A percentile compares a stretch with the other conserved stretches of the same genome.
Evolutionary conservation across 2,329 filamentous ascomycete genomes (phyloP).

Genomic region (Fusarium ambrosium): DNA sequence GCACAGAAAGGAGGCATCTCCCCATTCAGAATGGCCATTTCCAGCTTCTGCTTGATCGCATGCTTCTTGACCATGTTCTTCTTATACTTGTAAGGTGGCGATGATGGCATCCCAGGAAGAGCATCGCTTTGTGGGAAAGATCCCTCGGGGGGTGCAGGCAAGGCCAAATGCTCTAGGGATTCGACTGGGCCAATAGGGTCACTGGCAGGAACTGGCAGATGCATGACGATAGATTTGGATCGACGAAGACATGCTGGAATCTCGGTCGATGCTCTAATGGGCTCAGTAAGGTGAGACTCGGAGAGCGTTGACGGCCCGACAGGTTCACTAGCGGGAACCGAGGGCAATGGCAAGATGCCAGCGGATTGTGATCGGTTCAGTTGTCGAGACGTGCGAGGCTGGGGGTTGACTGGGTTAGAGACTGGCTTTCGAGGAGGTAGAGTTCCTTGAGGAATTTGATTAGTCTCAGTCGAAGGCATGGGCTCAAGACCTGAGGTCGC

Average conservation of each 20-base stretch:
- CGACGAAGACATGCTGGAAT: slow-evolving; percentile 55
- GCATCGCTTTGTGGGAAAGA: slow-evolving; percentile 61
- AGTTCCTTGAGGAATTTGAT: slow-evolving; percentile 29
- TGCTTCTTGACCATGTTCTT: slow-evolving; percentile 76
- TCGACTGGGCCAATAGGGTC: slow-evolving; percentile 56
- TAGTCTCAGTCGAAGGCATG: slow-evolving; percentile 36
- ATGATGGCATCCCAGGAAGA: slow-evolving; percentile 53
- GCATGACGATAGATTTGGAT: slow-evolving; percentile 54
- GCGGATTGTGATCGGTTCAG: slow-evolving; percentile 55
- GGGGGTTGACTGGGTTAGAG: slow-evolving; percentile 20
- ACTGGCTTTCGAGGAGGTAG: slow-evolving; percentile 29
- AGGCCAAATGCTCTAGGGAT: slow-evolving; percentile 33
- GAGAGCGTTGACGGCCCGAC: slow-evolving; percentile 58
- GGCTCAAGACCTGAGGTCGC: slow-evolving; percentile 38
- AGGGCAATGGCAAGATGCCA: slow-evolving; percentile 54
- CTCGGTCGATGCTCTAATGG: slow-evolving; percentile 44
- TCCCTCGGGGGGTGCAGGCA: slow-evolving; percentile 52
- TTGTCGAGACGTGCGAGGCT: slow-evolving; percentile 43
- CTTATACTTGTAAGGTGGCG: slow-evolving; percentile 65
- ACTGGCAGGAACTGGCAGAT: slow-evolving; percentile 60
- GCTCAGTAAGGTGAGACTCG: slow-evolving; percentile 39
- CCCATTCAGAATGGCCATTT: slow-evolving; percentile 79
- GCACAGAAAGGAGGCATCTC: slow-evolving; percentile 89
- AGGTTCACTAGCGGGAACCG: slow-evolving; percentile 64
- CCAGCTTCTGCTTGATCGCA: slow-evolving; percentile 70